Evolutionary conservation across 768 basidiomycete species (phyloP).

Genomic region (Hygrophorus pudorinus): DNA sequence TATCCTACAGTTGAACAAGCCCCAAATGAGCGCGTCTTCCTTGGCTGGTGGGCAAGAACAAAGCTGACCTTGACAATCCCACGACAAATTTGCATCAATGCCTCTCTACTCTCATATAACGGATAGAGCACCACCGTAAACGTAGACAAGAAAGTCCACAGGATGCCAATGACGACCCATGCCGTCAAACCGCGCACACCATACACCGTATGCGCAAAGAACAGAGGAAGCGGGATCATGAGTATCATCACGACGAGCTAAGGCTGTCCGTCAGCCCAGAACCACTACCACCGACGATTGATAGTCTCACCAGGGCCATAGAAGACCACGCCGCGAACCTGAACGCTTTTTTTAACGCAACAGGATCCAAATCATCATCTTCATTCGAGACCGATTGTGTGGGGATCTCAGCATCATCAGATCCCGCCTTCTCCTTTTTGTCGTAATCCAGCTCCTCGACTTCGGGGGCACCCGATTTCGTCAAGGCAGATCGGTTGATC

Average conservation of each 20-base stretch:
- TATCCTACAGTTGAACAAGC: background rate
- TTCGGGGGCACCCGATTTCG: background rate
- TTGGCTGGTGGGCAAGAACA: background rate
- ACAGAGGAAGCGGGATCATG: conserved; percentile 77
- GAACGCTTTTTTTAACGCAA: conserved; percentile 62
- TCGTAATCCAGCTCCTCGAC: conserved; percentile 22
- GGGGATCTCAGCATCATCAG: conserved; percentile 16
- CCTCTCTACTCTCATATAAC: conserved; percentile 71
- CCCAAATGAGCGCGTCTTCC: background rate
- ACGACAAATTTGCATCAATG: conserved; percentile 43
- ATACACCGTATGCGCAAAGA: conserved; percentile 72
- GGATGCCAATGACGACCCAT: conserved; percentile 76
- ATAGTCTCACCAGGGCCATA: conserved; percentile 42
- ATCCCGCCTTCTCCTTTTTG: conserved; percentile 28
- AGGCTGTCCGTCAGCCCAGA: background rate
- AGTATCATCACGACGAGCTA: conserved; percentile 58
- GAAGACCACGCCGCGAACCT: conserved; percentile 73
- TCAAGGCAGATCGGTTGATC: conserved; percentile 46
- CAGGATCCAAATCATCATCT: conserved; percentile 56
- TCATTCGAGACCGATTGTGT: conserved; percentile 26
- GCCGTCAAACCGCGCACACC: conserved; percentile 53
- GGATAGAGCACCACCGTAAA: conserved; percentile 78
- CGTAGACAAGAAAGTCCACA: conserved; percentile 76
- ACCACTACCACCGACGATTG: conserved; percentile 1
- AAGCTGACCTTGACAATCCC: conserved; percentile 55